Evolutionary conservation across 2,329 filamentous ascomycete species (phyloP).

Genomic region (Bertia moriformis): DNA sequence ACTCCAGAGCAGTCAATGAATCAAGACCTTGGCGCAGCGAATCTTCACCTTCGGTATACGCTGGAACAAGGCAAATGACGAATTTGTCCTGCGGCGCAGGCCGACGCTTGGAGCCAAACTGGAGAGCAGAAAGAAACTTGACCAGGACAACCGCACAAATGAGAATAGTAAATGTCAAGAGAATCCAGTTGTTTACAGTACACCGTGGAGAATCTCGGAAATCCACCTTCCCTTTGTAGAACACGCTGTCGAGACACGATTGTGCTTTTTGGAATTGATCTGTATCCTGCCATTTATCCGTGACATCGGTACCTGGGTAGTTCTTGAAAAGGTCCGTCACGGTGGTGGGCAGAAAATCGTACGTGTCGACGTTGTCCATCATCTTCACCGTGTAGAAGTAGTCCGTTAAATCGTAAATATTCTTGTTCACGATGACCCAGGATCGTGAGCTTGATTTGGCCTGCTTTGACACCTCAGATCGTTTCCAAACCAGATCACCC

Average conservation of each 20-base stretch:
- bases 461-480: conserved; percentile 40
- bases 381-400: conserved; percentile 67
- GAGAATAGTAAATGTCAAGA: conserved; percentile 72
- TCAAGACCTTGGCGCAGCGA: conserved; percentile 84
- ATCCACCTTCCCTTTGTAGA: conserved; percentile 71
- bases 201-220: conserved; percentile 68
- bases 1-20: conserved; percentile 83
- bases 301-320: conserved; percentile 71
- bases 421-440: conserved; percentile 67
- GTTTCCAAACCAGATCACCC: conserved; percentile 66
- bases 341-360: conserved; percentile 58
- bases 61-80: conserved; percentile 93
- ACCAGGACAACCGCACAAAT: conserved; percentile 64
- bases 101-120: conserved; percentile 80
- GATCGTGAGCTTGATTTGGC: conserved; percentile 53
- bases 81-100: conserved; percentile 94
- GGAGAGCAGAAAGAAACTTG: conserved; percentile 87
- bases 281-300: conserved; percentile 42
- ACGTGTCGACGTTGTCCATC: conserved; percentile 36
- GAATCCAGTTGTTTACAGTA: conserved; percentile 77
- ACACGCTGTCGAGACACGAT: conserved; percentile 69
- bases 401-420: conserved; percentile 78
- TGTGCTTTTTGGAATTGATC: conserved; percentile 27
- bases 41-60: conserved; percentile 96
- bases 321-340: conserved; percentile 56